Percentiles rank a stretch among this genome's conserved stretches.
These are phyloP conservation scores for Carex kokanica DNA, from an alignment of 176 grass and related monocot species.

Conservation along the genomic window DNA sequence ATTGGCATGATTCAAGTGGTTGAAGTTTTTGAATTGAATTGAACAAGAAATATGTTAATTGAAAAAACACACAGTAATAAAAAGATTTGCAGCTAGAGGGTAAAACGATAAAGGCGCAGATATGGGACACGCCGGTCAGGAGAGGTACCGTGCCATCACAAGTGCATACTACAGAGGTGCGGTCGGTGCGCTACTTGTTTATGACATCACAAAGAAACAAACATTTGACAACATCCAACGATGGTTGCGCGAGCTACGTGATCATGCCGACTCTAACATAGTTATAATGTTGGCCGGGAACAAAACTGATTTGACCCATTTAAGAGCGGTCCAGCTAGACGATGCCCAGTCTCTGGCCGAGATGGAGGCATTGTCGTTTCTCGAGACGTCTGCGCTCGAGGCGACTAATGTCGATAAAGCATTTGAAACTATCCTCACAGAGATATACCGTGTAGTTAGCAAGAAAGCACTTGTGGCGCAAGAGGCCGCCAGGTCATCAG, in stretches of 20 bases:
- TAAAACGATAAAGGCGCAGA: conserved; percentile 32
- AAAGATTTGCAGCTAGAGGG: conserved; percentile 32
- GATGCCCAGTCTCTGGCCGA: conserved; percentile 30
- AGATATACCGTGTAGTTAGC: conserved; percentile 34
- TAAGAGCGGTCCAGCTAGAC: conserved; percentile 15
- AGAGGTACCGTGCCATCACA: conserved; percentile 41
- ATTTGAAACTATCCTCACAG: conserved; percentile 28
- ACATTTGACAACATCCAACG: conserved; percentile 30
- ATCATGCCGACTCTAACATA: conserved; percentile 40
- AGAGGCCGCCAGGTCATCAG: conserved; percentile 3
- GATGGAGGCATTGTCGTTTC: conserved; percentile 27
- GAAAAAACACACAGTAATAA: not conserved
- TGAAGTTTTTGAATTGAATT: not conserved
- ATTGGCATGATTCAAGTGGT: not conserved
- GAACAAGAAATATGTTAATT: not conserved
- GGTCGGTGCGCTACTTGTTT: conserved; percentile 27
- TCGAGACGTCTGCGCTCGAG: conserved; percentile 36
- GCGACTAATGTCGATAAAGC: conserved; percentile 38
- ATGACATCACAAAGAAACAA: conserved; percentile 36
- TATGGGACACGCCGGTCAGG: conserved; percentile 42
- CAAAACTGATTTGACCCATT: conserved; percentile 34
- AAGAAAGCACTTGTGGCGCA: conserved; percentile 25
- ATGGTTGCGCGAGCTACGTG: conserved; percentile 36
- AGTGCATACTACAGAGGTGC: conserved; percentile 33
- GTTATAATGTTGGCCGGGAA: conserved; percentile 36